phyloP scores from a whole-genome alignment of 495 filamentous ascomycete genomes.

The Haplographium delicatum region DNA sequence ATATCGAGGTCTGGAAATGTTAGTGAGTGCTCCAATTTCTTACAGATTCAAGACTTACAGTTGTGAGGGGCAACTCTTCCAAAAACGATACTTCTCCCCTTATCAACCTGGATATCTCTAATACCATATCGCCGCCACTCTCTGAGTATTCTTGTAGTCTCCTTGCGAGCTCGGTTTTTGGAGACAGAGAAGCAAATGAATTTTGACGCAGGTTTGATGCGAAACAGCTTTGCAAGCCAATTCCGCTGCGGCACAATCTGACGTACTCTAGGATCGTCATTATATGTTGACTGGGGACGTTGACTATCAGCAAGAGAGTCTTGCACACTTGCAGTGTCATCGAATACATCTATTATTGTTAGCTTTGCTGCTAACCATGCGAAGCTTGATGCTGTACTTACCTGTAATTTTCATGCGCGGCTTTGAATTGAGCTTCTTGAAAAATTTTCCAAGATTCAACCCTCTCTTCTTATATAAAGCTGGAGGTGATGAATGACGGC shows the following conservation, averaged over 20 bases:
- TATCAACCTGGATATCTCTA: conserved; percentile 67
- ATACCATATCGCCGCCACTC: conserved; percentile 81
- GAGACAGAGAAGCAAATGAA: conserved; percentile 68
- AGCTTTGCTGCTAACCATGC: too few species aligned
- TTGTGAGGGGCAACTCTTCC: conserved; percentile 70
- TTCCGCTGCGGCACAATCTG: conserved; percentile 60
- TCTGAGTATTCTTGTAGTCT: conserved; percentile 64
- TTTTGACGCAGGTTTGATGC: conserved; percentile 74
- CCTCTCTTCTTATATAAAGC: conserved; percentile 37
- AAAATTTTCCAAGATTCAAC: conserved; percentile 38
- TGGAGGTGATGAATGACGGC: not conserved
- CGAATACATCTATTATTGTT: conserved; percentile 19
- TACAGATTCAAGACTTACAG: conserved; percentile 46
- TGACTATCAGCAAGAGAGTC: conserved; percentile 12
- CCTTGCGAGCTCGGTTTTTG: conserved; percentile 64
- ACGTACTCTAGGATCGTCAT: conserved; percentile 26
- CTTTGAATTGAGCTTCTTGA: conserved; percentile 37
- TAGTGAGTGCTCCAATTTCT: conserved; percentile 2
- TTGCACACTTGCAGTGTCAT: conserved; percentile 13
- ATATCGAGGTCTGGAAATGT: conserved; percentile 56
- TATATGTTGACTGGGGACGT: not conserved
- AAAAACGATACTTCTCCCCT: conserved; percentile 64
- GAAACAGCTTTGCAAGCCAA: conserved; percentile 83
- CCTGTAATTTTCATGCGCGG: conserved; percentile 19
- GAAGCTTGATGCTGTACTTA: conserved; percentile 17